These are phyloP conservation scores for Penicillium roqueforti DNA, from an alignment of 495 filamentous ascomycete species.

Conservation along the genomic window DNA sequence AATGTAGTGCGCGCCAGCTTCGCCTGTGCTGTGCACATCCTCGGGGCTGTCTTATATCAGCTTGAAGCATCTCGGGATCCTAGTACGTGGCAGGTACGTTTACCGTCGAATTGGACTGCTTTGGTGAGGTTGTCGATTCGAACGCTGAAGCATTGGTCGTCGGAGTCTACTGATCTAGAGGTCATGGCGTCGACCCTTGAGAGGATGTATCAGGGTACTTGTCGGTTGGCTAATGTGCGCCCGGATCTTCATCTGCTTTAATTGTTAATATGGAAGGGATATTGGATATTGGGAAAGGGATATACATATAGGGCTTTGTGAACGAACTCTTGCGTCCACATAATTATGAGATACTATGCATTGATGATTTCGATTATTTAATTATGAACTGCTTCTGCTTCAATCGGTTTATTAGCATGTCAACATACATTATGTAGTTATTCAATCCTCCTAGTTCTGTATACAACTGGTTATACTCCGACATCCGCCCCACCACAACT, in stretches of 20 bases:
- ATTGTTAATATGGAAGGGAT: not conserved
- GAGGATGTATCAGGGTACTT: slow-evolving; percentile 27
- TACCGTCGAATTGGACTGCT: slow-evolving; percentile 21
- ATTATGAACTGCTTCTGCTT: not conserved
- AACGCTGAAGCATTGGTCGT: slow-evolving; percentile 19
- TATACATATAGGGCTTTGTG: not conserved
- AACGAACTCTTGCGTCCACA: not conserved
- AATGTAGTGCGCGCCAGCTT: slow-evolving; percentile 21
- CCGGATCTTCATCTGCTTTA: slow-evolving; percentile 6
- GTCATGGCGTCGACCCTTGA: slow-evolving; percentile 22
- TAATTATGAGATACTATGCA: not conserved
- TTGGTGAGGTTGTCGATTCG: slow-evolving; percentile 20
- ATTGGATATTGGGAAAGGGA: not conserved
- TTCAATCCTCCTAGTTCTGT: too few relatives aligned
- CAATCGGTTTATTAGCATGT: not conserved
- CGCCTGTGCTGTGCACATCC: slow-evolving; percentile 20
- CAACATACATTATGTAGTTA: not conserved
- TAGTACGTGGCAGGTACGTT: slow-evolving; percentile 10
- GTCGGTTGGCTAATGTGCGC: slow-evolving; percentile 18
- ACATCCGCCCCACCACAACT: slow-evolving; percentile 4
- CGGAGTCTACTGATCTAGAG: slow-evolving; percentile 23
- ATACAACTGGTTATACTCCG: not conserved
- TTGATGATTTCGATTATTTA: not conserved
- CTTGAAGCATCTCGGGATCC: slow-evolving; percentile 3
- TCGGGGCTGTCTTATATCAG: slow-evolving; percentile 17